phyloP scores from a whole-genome alignment of 2,329 filamentous ascomycete genomes.

The Aquanectria penicillioides region DNA sequence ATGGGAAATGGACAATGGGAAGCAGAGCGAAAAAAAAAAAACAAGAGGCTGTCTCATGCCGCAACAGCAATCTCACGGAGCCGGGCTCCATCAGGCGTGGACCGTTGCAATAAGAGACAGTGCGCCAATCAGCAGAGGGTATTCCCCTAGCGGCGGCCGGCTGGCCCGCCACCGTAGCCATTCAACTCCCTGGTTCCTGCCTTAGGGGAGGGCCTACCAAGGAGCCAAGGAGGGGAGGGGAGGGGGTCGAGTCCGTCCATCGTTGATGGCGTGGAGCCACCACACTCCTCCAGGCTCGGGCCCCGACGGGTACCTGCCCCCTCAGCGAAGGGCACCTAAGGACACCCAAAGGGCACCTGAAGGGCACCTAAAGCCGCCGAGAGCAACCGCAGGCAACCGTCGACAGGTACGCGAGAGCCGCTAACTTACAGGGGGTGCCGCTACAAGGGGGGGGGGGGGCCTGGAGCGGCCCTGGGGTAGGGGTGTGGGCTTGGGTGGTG shows the following conservation, averaged over 20 bases:
- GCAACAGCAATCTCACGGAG: conserved; percentile 41
- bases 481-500: conserved; percentile 18
- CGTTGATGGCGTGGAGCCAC: conserved; percentile 6
- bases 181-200: conserved; percentile 34
- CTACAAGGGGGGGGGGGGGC: conserved; percentile 6
- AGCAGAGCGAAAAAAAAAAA: conserved; percentile 23
- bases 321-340: no score
- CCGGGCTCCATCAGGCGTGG: conserved; percentile 39
- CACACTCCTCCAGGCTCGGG: no score
- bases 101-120: conserved; percentile 36
- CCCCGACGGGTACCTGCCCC: no score
- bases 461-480: conserved; percentile 3
- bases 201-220: conserved; percentile 16
- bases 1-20: not conserved
- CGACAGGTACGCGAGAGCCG: conserved; percentile 7
- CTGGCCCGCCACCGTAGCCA: conserved; percentile 30
- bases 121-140: conserved; percentile 30
- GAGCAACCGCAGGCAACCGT: not conserved
- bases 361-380: conserved; percentile 5
- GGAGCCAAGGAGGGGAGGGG: not conserved
- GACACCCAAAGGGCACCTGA: not conserved
- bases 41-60: conserved; percentile 35
- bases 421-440: conserved; percentile 5
- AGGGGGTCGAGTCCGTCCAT: not conserved
- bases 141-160: conserved; percentile 22